These are phyloP conservation scores for Yarrowia keelungensis DNA, from an alignment of 805 yeast species.

Conservation along the genomic window DNA sequence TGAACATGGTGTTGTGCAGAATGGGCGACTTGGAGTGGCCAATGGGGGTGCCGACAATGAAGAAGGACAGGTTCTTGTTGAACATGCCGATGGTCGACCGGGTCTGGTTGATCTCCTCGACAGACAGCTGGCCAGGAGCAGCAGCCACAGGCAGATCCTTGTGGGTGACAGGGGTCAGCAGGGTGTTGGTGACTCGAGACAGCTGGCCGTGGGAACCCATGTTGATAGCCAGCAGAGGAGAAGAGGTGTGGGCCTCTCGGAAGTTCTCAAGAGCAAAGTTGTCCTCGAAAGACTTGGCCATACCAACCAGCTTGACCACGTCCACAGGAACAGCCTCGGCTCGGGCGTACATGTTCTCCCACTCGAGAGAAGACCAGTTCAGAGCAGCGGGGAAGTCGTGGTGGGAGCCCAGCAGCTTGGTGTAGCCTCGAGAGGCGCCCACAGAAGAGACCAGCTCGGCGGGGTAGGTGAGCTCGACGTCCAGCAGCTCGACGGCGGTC, in stretches of 20 bases:
- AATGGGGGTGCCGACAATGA: slow-evolving; percentile 82
- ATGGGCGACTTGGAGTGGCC: slow-evolving; percentile 88
- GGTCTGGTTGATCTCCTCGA: slow-evolving; percentile 67
- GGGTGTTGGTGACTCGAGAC: slow-evolving; percentile 75
- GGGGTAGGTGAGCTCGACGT: slow-evolving; percentile 77
- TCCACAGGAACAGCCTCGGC: slow-evolving; percentile 69
- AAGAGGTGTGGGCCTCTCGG: slow-evolving; percentile 59
- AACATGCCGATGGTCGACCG: slow-evolving; percentile 69
- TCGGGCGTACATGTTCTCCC: slow-evolving; percentile 74
- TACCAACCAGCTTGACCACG: slow-evolving; percentile 81
- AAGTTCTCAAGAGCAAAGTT: slow-evolving; percentile 76
- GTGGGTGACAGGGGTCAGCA: slow-evolving; percentile 87
- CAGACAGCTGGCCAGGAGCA: slow-evolving; percentile 79
- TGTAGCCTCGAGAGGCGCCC: slow-evolving; percentile 60
- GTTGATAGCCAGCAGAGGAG: slow-evolving; percentile 84
- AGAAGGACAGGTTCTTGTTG: slow-evolving; percentile 59
- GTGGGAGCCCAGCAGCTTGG: slow-evolving; percentile 81
- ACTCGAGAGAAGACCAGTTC: slow-evolving; percentile 72
- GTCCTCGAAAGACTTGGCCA: slow-evolving; percentile 68
- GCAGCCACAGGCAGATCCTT: slow-evolving; percentile 68
- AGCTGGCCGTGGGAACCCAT: slow-evolving; percentile 78
- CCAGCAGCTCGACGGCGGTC: slow-evolving; percentile 81
- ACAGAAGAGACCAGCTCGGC: slow-evolving; percentile 60
- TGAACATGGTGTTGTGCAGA: slow-evolving; percentile 81
- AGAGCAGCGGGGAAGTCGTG: slow-evolving; percentile 72